Evolutionary conservation across 2,329 filamentous ascomycete species (phyloP).

Genomic region (Cyphellophora attinorum): DNA sequence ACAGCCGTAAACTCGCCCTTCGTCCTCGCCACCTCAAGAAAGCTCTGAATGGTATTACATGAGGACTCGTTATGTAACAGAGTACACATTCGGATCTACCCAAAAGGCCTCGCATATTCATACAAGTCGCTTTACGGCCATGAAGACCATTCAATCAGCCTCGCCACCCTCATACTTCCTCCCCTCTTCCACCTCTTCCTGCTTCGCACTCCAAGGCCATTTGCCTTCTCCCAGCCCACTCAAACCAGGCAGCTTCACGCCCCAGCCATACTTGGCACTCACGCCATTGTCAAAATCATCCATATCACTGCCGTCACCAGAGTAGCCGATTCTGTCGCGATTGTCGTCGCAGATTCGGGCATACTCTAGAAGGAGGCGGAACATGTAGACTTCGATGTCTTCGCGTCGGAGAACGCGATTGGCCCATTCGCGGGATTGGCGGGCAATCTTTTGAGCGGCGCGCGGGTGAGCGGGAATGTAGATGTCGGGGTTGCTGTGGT

Average conservation of each 20-base stretch:
- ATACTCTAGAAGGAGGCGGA: conserved; percentile 41
- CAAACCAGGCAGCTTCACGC: too few relatives aligned
- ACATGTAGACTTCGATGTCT: conserved; percentile 54
- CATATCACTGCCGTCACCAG: conserved; percentile 22
- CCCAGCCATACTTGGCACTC: background rate
- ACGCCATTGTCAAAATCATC: conserved; percentile 16
- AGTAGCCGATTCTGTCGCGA: conserved; percentile 50
- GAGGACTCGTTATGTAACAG: too few relatives aligned
- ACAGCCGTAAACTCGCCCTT: too few relatives aligned
- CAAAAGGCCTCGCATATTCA: too few relatives aligned
- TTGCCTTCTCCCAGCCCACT: too few relatives aligned
- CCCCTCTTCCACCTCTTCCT: too few relatives aligned
- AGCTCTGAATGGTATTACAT: too few relatives aligned
- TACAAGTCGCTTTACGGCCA: too few relatives aligned
- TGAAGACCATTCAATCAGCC: too few relatives aligned
- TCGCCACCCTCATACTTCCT: too few relatives aligned
- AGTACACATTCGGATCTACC: too few relatives aligned
- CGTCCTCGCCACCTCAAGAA: too few relatives aligned
- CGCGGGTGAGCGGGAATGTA: conserved; percentile 24
- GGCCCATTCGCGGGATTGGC: conserved; percentile 27
- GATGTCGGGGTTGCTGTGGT: conserved; percentile 12
- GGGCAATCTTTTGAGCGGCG: conserved; percentile 25
- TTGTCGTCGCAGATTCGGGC: conserved; percentile 56
- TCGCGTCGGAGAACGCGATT: conserved; percentile 26
- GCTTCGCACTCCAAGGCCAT: background rate